phyloP scores from a whole-genome alignment of 441 rosid genomes.

The Dalechampia spathulata region DNA sequence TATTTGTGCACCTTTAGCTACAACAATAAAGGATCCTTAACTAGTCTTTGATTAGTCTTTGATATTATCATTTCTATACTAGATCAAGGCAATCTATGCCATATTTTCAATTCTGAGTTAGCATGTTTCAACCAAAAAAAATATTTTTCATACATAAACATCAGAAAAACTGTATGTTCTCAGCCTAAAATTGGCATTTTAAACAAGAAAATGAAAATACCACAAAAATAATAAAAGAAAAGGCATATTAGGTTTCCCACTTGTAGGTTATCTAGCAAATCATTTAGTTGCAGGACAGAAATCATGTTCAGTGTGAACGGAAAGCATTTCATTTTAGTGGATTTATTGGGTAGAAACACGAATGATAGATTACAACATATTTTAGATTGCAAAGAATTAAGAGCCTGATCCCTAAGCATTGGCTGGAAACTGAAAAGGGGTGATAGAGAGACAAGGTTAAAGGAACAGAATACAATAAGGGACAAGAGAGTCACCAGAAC shows the following conservation, averaged over 20 bases:
- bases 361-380: too few relatives aligned
- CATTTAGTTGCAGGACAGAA: too few relatives aligned
- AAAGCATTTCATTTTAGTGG: background rate
- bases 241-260: background rate
- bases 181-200: background rate
- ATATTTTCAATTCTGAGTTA: background rate
- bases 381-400: background rate
- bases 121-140: background rate
- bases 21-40: background rate
- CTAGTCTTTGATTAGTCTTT: background rate
- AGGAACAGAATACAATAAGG: background rate
- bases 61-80: background rate
- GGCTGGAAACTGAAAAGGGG: conserved; percentile 1
- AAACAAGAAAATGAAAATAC: background rate
- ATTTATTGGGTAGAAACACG: background rate
- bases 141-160: background rate
- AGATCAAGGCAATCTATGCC: background rate
- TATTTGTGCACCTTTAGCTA: too few relatives aligned
- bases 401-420: background rate
- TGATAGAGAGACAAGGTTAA: background rate
- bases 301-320: background rate
- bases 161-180: background rate
- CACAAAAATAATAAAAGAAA: background rate
- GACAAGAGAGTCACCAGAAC: background rate
- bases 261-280: too few relatives aligned